Evolutionary conservation across 495 filamentous ascomycete species (phyloP).

Genomic region (Stereocaulon alpinum): DNA sequence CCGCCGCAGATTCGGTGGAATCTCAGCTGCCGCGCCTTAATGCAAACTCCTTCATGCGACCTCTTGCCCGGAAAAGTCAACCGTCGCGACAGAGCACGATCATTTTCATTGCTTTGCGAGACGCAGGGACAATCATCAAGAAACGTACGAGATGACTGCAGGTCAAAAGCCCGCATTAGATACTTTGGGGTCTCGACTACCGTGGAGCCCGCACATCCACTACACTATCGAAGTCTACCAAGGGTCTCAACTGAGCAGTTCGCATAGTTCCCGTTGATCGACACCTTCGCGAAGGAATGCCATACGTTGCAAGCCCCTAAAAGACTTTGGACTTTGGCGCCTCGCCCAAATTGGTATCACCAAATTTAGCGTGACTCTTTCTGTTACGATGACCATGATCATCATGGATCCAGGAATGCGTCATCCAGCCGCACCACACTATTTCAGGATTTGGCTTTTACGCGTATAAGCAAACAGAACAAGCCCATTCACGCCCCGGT

Average conservation of each 20-base stretch:
- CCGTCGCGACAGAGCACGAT: constrained; percentile 11
- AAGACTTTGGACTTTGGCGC: not conserved
- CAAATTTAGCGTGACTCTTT: not conserved
- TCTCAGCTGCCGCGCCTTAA: constrained; percentile 14
- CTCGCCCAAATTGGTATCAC: constrained; percentile 4
- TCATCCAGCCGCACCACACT: constrained; percentile 13
- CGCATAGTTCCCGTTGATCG: constrained; percentile 10
- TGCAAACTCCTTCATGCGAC: not conserved
- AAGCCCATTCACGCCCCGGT: constrained; percentile 8
- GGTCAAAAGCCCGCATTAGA: constrained; percentile 8
- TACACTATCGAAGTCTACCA: not conserved
- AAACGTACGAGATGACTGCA: not conserved
- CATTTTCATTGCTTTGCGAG: not conserved
- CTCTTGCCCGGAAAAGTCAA: not conserved
- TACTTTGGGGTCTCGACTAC: constrained; percentile 2
- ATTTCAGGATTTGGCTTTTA: constrained; percentile 6
- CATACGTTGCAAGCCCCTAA: constrained; percentile 1
- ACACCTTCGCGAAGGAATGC: constrained; percentile 10
- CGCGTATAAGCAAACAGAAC: constrained; percentile 2
- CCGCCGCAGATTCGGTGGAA: constrained; percentile 8
- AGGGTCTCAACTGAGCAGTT: not conserved
- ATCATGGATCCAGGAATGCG: constrained; percentile 9
- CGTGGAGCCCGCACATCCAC: not conserved
- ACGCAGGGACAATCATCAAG: not conserved
- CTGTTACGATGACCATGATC: not conserved